These are phyloP conservation scores for Clavispora santaluciae DNA, from an alignment of 805 yeast species.

Conservation along the genomic window DNA sequence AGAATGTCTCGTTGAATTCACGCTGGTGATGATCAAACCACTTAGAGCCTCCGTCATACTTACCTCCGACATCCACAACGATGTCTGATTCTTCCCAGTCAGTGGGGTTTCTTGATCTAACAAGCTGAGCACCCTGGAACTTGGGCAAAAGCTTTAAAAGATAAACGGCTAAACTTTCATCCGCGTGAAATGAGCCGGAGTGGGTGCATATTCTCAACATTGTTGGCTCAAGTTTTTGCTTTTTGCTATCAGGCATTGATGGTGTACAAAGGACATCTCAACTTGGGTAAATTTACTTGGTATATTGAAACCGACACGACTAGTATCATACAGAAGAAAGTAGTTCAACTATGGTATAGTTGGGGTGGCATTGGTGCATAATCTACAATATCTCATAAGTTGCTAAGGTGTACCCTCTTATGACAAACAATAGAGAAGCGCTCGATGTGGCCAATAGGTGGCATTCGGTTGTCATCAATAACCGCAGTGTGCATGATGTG, in stretches of 20 bases:
- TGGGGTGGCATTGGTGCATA: no score
- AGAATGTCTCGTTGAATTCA: slow-evolving; percentile 76
- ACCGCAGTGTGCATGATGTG: no score
- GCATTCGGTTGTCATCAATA: no score
- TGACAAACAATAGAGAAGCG: no score
- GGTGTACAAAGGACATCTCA: slow-evolving; percentile 6
- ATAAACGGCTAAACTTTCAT: slow-evolving; percentile 90
- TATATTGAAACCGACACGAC: neutral
- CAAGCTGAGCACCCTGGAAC: slow-evolving; percentile 59
- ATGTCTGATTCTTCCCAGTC: slow-evolving; percentile 86
- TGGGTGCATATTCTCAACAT: slow-evolving; percentile 76
- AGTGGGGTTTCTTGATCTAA: slow-evolving; percentile 78
- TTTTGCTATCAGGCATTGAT: slow-evolving; percentile 19
- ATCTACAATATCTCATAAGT: no score
- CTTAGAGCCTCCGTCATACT: slow-evolving; percentile 72
- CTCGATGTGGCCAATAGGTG: no score
- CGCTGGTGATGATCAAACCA: slow-evolving; percentile 96
- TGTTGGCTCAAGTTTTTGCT: slow-evolving; percentile 13
- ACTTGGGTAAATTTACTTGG: neutral
- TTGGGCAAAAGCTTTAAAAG: slow-evolving; percentile 71
- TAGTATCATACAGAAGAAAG: no score
- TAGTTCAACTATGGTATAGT: no score
- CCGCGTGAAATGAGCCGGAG: slow-evolving; percentile 95
- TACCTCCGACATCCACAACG: slow-evolving; percentile 92
- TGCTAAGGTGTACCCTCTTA: no score